phyloP scores from a whole-genome alignment of 805 yeast genomes.

The Suhomyces canberraensis region DNA sequence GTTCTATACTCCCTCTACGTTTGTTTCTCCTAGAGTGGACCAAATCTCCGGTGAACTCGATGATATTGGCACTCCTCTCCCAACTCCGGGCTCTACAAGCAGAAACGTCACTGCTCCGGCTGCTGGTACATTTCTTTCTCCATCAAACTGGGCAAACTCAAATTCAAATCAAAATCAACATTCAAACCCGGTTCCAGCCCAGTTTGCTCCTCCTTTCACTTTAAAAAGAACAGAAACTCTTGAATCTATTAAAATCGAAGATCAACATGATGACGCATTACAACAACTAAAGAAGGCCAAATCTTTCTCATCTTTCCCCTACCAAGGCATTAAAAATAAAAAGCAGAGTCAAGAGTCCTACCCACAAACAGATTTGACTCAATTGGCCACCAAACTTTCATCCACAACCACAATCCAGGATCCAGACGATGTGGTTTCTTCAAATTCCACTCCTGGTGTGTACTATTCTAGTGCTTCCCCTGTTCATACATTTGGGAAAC shows the following conservation, averaged over 20 bases:
- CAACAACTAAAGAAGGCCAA: slow-evolving; percentile 38
- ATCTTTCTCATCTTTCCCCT: slow-evolving; percentile 19
- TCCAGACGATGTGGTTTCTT: slow-evolving; percentile 3
- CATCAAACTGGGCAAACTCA: slow-evolving; percentile 1
- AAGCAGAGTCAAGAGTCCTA: background rate
- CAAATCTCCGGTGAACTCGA: slow-evolving; percentile 17
- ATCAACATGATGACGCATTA: slow-evolving; percentile 43
- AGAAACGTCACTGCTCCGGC: slow-evolving; percentile 1
- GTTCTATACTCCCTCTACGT: slow-evolving; percentile 46
- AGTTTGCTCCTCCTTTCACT: slow-evolving; percentile 9
- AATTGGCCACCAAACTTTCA: slow-evolving; percentile 19
- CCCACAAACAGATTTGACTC: slow-evolving; percentile 17
- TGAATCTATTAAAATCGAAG: slow-evolving; percentile 34
- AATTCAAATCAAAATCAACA: background rate
- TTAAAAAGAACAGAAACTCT: slow-evolving; percentile 26
- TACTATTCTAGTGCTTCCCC: slow-evolving; percentile 10
- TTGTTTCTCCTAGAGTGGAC: slow-evolving; percentile 41
- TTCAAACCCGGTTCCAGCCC: background rate
- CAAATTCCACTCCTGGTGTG: slow-evolving; percentile 14
- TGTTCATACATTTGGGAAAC: slow-evolving; percentile 2
- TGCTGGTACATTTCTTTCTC: background rate
- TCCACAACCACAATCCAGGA: slow-evolving; percentile 1
- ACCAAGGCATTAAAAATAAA: background rate
- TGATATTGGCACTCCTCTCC: slow-evolving; percentile 21
- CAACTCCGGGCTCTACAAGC: slow-evolving; percentile 14